Percentiles rank a stretch among this genome's conserved stretches.
These are phyloP conservation scores for Xylaria polymorpha DNA, from an alignment of 2,329 filamentous ascomycete genomes.

Conservation along the genomic window DNA sequence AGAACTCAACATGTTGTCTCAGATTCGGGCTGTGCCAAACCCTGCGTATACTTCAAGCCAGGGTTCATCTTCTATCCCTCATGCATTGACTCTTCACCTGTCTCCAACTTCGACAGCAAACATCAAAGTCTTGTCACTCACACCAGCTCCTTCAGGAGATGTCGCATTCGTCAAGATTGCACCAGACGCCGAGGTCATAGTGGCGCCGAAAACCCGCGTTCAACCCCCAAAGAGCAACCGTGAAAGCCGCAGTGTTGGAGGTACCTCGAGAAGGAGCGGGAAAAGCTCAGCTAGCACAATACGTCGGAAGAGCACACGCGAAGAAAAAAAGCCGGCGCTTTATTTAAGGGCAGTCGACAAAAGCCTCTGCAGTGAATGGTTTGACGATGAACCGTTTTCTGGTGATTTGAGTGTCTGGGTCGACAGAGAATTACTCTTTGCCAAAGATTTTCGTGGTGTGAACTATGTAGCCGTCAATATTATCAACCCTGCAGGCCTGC, in stretches of 20 bases:
- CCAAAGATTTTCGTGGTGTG: conserved; percentile 78
- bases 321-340: conserved; percentile 73
- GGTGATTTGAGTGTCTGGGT: conserved; percentile 82
- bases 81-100: conserved; percentile 90
- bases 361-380: conserved; percentile 76
- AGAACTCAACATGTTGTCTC: conserved; percentile 90
- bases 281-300: conserved; percentile 80
- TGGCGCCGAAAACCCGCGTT: conserved; percentile 89
- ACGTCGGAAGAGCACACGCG: conserved; percentile 65
- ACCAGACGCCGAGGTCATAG: conserved; percentile 94
- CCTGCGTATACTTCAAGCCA: conserved; percentile 71
- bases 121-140: conserved; percentile 85
- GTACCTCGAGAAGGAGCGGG: conserved; percentile 81
- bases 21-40: conserved; percentile 93
- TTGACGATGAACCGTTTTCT: conserved; percentile 72
- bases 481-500: conserved; percentile 82
- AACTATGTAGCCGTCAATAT: conserved; percentile 86
- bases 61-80: conserved; percentile 66
- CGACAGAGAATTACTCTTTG: conserved; percentile 78
- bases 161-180: conserved; percentile 90
- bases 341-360: conserved; percentile 86
- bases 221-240: conserved; percentile 73
- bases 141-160: conserved; percentile 74
- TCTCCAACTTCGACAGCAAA: conserved; percentile 96
- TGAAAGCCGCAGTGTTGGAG: conserved; percentile 83